These are phyloP conservation scores for Fusarium coffeatum DNA, from an alignment of 2,329 filamentous ascomycete species.

Conservation along the genomic window DNA sequence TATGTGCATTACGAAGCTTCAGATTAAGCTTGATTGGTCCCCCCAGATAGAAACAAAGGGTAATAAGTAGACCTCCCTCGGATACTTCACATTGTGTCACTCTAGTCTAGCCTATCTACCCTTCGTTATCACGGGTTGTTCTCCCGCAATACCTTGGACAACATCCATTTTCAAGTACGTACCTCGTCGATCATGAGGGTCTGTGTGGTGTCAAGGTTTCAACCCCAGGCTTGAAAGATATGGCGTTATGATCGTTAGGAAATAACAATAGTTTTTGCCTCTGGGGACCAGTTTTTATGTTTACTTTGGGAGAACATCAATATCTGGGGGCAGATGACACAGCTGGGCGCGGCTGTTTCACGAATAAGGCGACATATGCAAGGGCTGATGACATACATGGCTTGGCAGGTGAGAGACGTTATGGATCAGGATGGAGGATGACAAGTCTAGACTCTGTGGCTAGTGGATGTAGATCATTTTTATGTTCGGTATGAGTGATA, in stretches of 20 bases:
- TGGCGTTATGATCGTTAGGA: not conserved
- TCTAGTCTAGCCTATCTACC: not conserved
- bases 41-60: not conserved
- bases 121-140: not conserved
- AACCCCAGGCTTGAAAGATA: not conserved
- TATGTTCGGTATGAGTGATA: not conserved
- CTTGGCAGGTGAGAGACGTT: not conserved
- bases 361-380: slow-evolving; percentile 12
- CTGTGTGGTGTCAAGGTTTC: slow-evolving; percentile 13
- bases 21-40: not conserved
- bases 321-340: not conserved
- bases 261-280: not conserved
- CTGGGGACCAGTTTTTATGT: not conserved
- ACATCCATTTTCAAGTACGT: slow-evolving; percentile 1
- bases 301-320: not conserved
- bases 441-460: not conserved
- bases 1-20: not conserved
- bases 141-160: not conserved
- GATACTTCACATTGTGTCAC: not conserved
- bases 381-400: slow-evolving; percentile 31
- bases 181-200: not conserved
- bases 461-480: not conserved
- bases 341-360: slow-evolving; percentile 22
- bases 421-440: not conserved
- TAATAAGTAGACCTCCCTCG: not conserved